These are phyloP conservation scores for Aspergillus caelatus DNA, from an alignment of 2,329 filamentous ascomycete species.

Conservation along the genomic window DNA sequence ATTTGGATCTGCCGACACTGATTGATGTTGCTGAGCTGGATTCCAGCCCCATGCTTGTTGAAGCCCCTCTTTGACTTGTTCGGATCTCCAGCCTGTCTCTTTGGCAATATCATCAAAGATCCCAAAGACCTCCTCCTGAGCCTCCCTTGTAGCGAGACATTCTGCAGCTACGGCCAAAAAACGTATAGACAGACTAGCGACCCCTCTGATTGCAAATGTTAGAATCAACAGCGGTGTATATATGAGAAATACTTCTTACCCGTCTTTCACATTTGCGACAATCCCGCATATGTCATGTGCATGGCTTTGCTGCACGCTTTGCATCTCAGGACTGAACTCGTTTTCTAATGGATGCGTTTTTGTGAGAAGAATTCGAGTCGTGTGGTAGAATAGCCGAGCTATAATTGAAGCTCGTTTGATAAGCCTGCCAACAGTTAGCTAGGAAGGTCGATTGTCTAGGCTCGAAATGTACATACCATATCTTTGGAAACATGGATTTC, in stretches of 20 bases:
- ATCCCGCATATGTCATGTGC: slow-evolving; percentile 88
- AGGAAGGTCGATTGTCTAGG: neutral
- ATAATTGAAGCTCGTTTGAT: slow-evolving; percentile 81
- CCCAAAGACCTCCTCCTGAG: slow-evolving; percentile 78
- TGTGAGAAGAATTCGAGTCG: slow-evolving; percentile 76
- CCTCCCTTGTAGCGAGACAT: slow-evolving; percentile 66
- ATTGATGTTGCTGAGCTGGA: slow-evolving; percentile 38
- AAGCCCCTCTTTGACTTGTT: slow-evolving; percentile 71
- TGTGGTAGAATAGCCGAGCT: slow-evolving; percentile 86
- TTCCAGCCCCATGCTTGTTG: slow-evolving; percentile 78
- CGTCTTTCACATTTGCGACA: slow-evolving; percentile 79
- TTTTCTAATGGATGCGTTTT: slow-evolving; percentile 74
- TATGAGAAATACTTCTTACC: slow-evolving; percentile 44
- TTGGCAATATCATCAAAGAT: slow-evolving; percentile 76
- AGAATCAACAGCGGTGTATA: neutral
- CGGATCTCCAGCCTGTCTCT: slow-evolving; percentile 78
- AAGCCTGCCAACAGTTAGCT: slow-evolving; percentile 58
- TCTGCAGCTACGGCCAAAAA: slow-evolving; percentile 78
- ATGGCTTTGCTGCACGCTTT: slow-evolving; percentile 69
- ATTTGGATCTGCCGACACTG: slow-evolving; percentile 14
- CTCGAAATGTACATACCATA: slow-evolving; percentile 64
- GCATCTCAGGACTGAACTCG: slow-evolving; percentile 67
- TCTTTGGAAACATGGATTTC: slow-evolving; percentile 79
- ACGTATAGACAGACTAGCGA: slow-evolving; percentile 77
- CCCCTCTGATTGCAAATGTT: slow-evolving; percentile 52